Evolutionary conservation across 169 alveolate genomes (phyloP), one percentile per base, ranked within the genome.

Genomic region (Plasmodium vivax): DNA sequence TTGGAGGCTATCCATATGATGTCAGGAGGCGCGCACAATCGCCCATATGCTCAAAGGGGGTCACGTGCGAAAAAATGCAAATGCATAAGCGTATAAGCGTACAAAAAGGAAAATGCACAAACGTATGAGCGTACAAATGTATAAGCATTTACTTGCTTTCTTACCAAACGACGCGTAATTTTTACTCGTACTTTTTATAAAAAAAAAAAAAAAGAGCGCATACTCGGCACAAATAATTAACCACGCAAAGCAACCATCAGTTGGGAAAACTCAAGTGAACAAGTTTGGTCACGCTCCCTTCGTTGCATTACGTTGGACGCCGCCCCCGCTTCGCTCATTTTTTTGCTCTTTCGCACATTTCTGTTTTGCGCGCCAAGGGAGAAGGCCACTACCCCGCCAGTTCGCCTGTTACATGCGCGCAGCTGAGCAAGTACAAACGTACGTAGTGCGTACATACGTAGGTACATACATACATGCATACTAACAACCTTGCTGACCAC

Each of bases 341-440:
- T 77, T 77, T 36, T 36, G 32, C 30, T 58, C 41, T 16, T 77
- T 77, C 47, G 84, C 84, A 19, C 84, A 77, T 19, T 77, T 34
- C 51, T 38, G 36, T 23, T 77, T 77, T 38, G 47, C 58, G 72
- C 84, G 9, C 23, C 68, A 27, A 77, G 27, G n/a, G n/a, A 77
- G 19, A 38, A 23, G 5, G 43, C n/a, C 3, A 16, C 19, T 77
- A 38, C 47, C 32, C n/a, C 30, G 41, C 41, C 30, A 34, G 43
- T 41, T 58, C 6, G n/a, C 62, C 30, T 77, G n/a, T 77, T 16
- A 38, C 84, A 77, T 51, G 41, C 47, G 71, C 23, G 47, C 62
- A 77, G 23, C 27, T 41, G n/a, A 43, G 9, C 54, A 43, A 43
- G 27, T 77, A 77, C n/a, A n/a, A n/a, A n/a, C n/a, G n/a, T n/a